phyloP scores from a whole-genome alignment of 805 yeast species.

The Blastobotrys mokoenaii region DNA sequence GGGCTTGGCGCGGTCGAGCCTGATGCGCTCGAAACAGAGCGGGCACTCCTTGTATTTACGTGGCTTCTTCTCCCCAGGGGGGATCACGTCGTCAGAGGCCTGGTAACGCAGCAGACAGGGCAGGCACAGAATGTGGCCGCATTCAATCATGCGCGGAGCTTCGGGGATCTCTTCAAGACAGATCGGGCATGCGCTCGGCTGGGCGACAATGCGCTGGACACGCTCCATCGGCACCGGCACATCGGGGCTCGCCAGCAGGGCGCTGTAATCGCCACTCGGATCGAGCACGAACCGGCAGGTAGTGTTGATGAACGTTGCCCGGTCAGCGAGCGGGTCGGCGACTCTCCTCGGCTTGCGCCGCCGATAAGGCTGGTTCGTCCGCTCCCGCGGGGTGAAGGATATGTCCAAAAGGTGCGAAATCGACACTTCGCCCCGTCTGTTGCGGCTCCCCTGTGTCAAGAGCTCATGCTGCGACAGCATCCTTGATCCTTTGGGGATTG shows the following conservation, averaged over 20 bases:
- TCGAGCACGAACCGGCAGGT: slow-evolving; percentile 80
- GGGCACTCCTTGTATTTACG: slow-evolving; percentile 66
- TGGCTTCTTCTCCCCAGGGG: slow-evolving; percentile 17
- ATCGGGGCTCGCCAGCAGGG: slow-evolving; percentile 67
- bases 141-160: slow-evolving; percentile 90
- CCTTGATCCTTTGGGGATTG: background rate
- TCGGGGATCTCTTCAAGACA: slow-evolving; percentile 76
- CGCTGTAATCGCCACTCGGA: slow-evolving; percentile 42
- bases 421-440: slow-evolving; percentile 14
- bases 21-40: slow-evolving; percentile 54
- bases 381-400: slow-evolving; percentile 5
- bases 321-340: slow-evolving; percentile 15
- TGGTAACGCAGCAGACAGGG: slow-evolving; percentile 71
- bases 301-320: slow-evolving; percentile 51
- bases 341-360: slow-evolving; percentile 1
- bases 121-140: slow-evolving; percentile 89
- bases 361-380: background rate
- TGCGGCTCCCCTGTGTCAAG: background rate
- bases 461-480: slow-evolving; percentile 1
- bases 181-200: slow-evolving; percentile 75
- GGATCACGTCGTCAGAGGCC: slow-evolving; percentile 38
- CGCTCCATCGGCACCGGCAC: slow-evolving; percentile 52
- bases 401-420: slow-evolving; percentile 16
- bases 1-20: slow-evolving; percentile 52
- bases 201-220: slow-evolving; percentile 65